Evolutionary conservation across 2,329 filamentous ascomycete genomes (phyloP), one percentile per base, ranked within the genome.

Genomic region (Periconia macrospinosa): DNA sequence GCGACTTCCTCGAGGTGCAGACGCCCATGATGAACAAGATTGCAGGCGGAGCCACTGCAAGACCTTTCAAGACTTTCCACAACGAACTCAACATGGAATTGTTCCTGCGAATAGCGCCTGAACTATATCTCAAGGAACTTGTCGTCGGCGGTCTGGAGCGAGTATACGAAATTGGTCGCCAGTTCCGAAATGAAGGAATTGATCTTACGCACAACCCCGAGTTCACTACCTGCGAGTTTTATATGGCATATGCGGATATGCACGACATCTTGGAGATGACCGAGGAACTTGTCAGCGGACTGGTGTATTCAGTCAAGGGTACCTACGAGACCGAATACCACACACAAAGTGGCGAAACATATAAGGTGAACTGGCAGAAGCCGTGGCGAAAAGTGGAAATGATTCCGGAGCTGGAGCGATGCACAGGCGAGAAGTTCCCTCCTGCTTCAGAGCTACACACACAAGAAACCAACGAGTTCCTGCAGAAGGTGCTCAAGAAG

Each of bases 171-270:
- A 86, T 99, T 58, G 94, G 94, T 60, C 88, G 92, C 62, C 91
- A 96, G 73, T 99, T 99, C 85, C 83, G 94, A 67, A 99, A 99
- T 70, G 92, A 96, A 76, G 88, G 89, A 55, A 88, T 91, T 60
- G 91, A 96, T 73, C 80, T 94, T 47, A 99, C 94, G 8, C 94
- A 99, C 82, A 99, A 97, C 81, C 94, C 90, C 40, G 94, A 99
- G 74, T 99, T 99, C 80, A 99, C 94, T 42, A 96, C 91, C 23
- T 91, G 91, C 75, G 94, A 99, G 76, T 97, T 97, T 79, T 99
- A 99, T 78, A 87, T 90, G 84, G 93, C 51, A 3, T 97, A 75
- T 52, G 75, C 79, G 37, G 72, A 75, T 47, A 66, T 96, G 63
- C 90, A 95, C 75, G 94, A 97, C 71, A 81, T 97, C 55, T 91